Conservation (phyloP, 805 yeast genomes). For the Henningerozyma blattae region DNA sequence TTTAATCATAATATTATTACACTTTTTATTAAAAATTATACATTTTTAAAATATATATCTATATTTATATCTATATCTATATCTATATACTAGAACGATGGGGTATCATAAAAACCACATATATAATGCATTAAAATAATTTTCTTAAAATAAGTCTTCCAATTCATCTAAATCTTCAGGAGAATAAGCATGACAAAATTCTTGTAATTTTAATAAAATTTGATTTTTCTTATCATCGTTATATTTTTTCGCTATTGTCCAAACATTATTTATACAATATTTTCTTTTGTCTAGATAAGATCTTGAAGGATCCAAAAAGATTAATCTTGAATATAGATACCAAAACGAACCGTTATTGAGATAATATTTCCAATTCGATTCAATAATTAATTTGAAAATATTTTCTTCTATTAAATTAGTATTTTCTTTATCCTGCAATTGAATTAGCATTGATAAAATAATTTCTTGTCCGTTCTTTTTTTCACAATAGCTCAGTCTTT, state of each 20-base stretch:
- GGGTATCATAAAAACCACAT: too few relatives aligned
- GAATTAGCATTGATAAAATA: constrained; percentile 11
- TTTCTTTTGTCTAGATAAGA: constrained; percentile 18
- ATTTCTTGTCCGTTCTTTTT: constrained; percentile 10
- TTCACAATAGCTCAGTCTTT: constrained; percentile 10
- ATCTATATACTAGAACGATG: too few relatives aligned
- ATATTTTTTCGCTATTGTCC: constrained; percentile 11
- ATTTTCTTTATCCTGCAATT: constrained; percentile 15
- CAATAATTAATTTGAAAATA: constrained; percentile 13
- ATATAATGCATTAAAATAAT: too few relatives aligned
- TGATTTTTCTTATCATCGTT: too few relatives aligned
- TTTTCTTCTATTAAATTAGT: constrained; percentile 11
- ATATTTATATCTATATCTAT: too few relatives aligned
- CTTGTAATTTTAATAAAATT: constrained; percentile 1
- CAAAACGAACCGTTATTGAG: constrained; percentile 16
- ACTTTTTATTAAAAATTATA: too few relatives aligned
- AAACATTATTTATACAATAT: constrained; percentile 10
- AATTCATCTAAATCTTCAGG: constrained; percentile 20
- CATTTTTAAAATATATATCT: too few relatives aligned
- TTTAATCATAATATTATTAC: too few relatives aligned
- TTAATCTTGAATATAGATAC: constrained; percentile 16
- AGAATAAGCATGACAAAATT: constrained; percentile 15
- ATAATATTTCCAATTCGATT: constrained; percentile 10
- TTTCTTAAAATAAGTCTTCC: constrained; percentile 5
- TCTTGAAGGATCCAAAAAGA: constrained; percentile 14